Evolutionary conservation across 2,329 filamentous ascomycete species (phyloP), one percentile per base, ranked within the genome.

Genomic region (Daldinia sp.): DNA sequence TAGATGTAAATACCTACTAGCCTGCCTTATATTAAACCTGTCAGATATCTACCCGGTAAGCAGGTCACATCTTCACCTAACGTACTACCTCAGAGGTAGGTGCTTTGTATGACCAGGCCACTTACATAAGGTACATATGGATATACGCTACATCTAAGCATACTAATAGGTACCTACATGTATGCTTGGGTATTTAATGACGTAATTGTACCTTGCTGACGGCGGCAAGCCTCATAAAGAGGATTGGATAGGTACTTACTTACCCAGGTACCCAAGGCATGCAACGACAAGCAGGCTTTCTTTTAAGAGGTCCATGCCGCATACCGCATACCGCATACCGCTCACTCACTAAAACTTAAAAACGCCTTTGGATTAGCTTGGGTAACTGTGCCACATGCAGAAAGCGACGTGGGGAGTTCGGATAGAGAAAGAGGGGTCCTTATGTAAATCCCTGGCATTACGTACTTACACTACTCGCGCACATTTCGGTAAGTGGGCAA

Each of bases 371-470:
- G n/a, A n/a, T 43, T 23, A 43, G 19, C 37, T 10, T 25, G 3
- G 25, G 39, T 25, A 25, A 43, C 21, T 8, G 13, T 45, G 39
- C 49, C 23, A 57, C 13, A 35, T 51, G 48, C 27, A 41, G 41
- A 58, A 59, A 19, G 45, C 59, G 25, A 39, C 49, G 45, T 58
- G 34, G 49, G 21, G 51, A 34, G 49, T 58, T 59, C 51, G 39
- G 50, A 63, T 37, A 55, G 39, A 53, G 59, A 56, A 63, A 63
- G 63, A 63, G 59, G 59, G 63, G 58, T 65, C 49, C 45, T 58
- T 47, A 55, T 34, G 43, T 45, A 58, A 54, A 56, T 52, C 35
- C 48, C 32, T 52, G 37, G 17, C n/a, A 11, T 52, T 48, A 50
- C 30, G 47, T 50, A 50, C 29, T 23, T 50, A 50, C 29, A 29